Conservation (phyloP, 768 basidiomycete genomes). For the Lactifluus echinatus region DNA sequence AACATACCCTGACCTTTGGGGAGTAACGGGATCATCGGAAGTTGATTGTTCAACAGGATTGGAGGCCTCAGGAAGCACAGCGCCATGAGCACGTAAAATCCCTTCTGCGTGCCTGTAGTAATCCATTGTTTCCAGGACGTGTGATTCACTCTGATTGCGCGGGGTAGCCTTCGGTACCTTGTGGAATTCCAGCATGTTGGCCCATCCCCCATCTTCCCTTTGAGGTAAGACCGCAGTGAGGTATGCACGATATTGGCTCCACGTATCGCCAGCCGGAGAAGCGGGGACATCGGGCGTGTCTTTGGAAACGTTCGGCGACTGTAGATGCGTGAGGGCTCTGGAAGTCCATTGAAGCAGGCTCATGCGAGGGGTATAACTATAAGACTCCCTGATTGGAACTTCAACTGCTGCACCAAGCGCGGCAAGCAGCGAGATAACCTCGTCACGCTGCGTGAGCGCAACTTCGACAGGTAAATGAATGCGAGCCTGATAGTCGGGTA, state of each 20-base stretch:
- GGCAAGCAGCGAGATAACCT: slow-evolving; percentile 25
- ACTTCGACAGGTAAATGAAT: slow-evolving; percentile 24
- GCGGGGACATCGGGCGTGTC: neutral
- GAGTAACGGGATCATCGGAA: neutral
- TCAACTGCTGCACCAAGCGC: slow-evolving; percentile 25
- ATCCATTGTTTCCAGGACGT: neutral
- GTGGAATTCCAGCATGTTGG: neutral
- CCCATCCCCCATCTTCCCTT: neutral
- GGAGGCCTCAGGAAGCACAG: neutral
- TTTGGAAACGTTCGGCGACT: neutral
- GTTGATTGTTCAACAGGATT: neutral
- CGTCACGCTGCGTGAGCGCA: slow-evolving; percentile 22
- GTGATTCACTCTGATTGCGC: neutral
- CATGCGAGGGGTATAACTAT: neutral
- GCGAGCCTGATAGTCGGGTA: neutral
- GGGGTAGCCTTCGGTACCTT: neutral
- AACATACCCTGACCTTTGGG: slow-evolving; percentile 24
- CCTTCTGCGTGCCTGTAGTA: neutral
- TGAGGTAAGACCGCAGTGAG: neutral
- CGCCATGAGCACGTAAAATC: neutral
- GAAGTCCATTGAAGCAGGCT: slow-evolving; percentile 23
- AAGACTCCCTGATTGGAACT: neutral
- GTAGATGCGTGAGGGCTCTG: neutral
- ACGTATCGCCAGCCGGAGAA: neutral
- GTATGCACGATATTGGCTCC: slow-evolving; percentile 3